Percentiles rank a stretch among this genome's conserved stretches.
These are phyloP conservation scores for Globisporangium viniferum DNA, from an alignment of 352 stramenopile species.

Conservation along the genomic window DNA sequence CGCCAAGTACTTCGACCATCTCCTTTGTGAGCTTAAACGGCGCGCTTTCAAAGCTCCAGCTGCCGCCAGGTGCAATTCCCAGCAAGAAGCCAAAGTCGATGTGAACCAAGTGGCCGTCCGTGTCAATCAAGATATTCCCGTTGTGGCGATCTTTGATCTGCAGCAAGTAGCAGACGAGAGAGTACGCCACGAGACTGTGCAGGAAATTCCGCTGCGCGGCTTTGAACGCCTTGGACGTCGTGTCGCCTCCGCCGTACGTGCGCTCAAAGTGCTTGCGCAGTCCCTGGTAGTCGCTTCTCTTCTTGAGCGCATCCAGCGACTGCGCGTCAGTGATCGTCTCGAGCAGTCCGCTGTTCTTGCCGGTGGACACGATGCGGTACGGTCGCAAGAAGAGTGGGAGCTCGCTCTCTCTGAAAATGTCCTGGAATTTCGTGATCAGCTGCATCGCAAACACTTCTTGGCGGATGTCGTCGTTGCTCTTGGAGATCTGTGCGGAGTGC, in stretches of 20 bases:
- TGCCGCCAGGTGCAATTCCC: slow-evolving; percentile 91
- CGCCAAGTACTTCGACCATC: slow-evolving; percentile 91
- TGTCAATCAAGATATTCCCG: slow-evolving; percentile 95
- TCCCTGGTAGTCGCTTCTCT: slow-evolving; percentile 77
- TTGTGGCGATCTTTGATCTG: slow-evolving; percentile 96
- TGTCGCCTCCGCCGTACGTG: slow-evolving; percentile 74
- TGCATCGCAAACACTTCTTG: slow-evolving; percentile 97
- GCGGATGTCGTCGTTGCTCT: slow-evolving; percentile 95
- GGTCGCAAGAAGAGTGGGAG: slow-evolving; percentile 92
- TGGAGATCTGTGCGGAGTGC: slow-evolving; percentile 78
- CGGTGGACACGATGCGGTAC: slow-evolving; percentile 94
- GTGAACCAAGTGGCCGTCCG: slow-evolving; percentile 89
- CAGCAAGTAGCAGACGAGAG: slow-evolving; percentile 83
- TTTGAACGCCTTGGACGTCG: slow-evolving; percentile 35
- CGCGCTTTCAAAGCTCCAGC: slow-evolving; percentile 91
- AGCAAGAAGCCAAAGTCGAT: slow-evolving; percentile 98
- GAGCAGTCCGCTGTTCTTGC: slow-evolving; percentile 90
- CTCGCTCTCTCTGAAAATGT: slow-evolving; percentile 89
- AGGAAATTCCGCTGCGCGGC: slow-evolving; percentile 59
- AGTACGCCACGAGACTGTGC: slow-evolving; percentile 66
- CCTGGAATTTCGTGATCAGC: slow-evolving; percentile 91
- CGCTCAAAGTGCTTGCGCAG: slow-evolving; percentile 91
- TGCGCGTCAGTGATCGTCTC: slow-evolving; percentile 94
- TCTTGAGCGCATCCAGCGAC: slow-evolving; percentile 95
- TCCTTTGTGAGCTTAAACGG: slow-evolving; percentile 96